Base-by-base conservation (phyloP, 495 filamentous ascomycete species). In the Lasiosphaeris hirsuta region DNA sequence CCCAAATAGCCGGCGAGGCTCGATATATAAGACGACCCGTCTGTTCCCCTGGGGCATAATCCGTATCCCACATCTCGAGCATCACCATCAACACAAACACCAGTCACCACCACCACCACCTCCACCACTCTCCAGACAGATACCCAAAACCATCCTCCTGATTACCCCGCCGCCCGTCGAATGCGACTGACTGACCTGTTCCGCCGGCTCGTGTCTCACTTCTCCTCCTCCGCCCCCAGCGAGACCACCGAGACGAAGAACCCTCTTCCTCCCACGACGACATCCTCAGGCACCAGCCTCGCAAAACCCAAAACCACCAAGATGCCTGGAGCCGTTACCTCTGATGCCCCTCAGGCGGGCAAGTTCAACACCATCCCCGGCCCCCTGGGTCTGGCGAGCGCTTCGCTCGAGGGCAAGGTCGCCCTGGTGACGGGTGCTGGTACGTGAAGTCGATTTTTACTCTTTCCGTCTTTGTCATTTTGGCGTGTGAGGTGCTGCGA, bases 371-470 rank as follows among this genome's bases (percentile, higher is more conserved):
- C 63, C 37, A 75, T 78, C 60, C 75, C 76, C 8, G 81, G 78
- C 14, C 73, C 78, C 44, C 68, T 81, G 13, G 78, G 78, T 23
- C 60, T 78, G 51, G 75, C 69, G 6, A 71, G 74, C 42, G 77
- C 78, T 35, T 78, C 76, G 33, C 70, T 81, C 8, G 69, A 70
- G 44, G 78, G 78, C 59, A 81, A 81, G 69, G 76, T 80, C 33
- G 78, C 76, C 15, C 68, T 79, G 4, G 75, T 79, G 1, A 79
- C 75, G 1, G 75, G 75, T 17, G 72, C 75, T 54, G 75, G 75
- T 78, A 72, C 6, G 69, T 72, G 23, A 30, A 30, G 23, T 30
- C 23, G 23, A 30, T 9, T 44, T 44, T 17, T 38, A 5, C 14
- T 60, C 45, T 46, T 42, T 54, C 33, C 35, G 8, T n/a, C 11